Conservation (phyloP, 768 basidiomycete species). For the Exidia glandulosa region DNA sequence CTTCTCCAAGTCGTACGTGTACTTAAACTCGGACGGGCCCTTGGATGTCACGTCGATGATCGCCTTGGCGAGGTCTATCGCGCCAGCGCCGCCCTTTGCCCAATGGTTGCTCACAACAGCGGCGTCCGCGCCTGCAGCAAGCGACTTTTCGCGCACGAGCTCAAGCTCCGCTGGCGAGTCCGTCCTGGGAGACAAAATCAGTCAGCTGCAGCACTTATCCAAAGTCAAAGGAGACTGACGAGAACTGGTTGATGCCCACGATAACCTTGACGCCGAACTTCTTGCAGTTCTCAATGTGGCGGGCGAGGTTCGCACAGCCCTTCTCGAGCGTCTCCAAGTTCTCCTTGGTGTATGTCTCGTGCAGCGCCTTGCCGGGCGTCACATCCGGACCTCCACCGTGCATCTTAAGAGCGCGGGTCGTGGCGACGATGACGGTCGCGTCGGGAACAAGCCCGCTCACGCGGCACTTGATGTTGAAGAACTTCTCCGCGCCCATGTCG, state of each 20-base stretch:
- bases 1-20: slow-evolving; percentile 79
- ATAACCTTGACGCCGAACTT: slow-evolving; percentile 97
- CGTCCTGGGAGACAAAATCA: slow-evolving; percentile 35
- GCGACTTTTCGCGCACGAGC: slow-evolving; percentile 68
- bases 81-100: slow-evolving; percentile 91
- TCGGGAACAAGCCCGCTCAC: slow-evolving; percentile 87
- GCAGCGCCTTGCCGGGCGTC: slow-evolving; percentile 87
- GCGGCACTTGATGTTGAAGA: slow-evolving; percentile 99
- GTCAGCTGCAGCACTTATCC: neutral
- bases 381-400: slow-evolving; percentile 97
- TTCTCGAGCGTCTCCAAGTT: slow-evolving; percentile 80
- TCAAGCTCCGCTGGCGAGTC: slow-evolving; percentile 86
- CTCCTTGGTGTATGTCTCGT: slow-evolving; percentile 90
- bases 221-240: slow-evolving; percentile 41
- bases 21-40: slow-evolving; percentile 74
- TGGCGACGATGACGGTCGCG: slow-evolving; percentile 92
- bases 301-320: slow-evolving; percentile 86
- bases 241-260: slow-evolving; percentile 90
- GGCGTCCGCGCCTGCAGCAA: slow-evolving; percentile 83
- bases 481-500: slow-evolving; percentile 99
- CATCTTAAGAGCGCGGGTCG: slow-evolving; percentile 97
- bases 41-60: slow-evolving; percentile 72
- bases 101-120: slow-evolving; percentile 96
- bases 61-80: slow-evolving; percentile 83
- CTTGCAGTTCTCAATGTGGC: slow-evolving; percentile 88